A percentile compares a stretch with the other conserved stretches of the same genome.
Conservation (phyloP, 345 rosid genomes). For the Luvunga scandens region DNA sequence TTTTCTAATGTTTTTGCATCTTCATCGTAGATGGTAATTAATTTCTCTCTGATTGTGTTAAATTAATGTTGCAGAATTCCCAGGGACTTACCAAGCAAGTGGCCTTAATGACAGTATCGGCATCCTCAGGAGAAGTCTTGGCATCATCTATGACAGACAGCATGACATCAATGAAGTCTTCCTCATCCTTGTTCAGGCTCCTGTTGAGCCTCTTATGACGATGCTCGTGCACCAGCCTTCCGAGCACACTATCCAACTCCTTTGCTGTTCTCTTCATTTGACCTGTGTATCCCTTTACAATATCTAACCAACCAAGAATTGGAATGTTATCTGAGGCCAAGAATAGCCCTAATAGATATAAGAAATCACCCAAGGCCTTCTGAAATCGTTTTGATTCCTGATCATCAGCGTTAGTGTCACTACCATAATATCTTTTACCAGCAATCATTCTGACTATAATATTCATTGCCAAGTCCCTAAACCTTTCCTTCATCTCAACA, state of each 20-base stretch:
- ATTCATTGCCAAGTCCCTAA: slow-evolving; percentile 25
- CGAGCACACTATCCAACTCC: slow-evolving; percentile 39
- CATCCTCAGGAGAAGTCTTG: slow-evolving; percentile 34
- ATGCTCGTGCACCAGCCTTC: slow-evolving; percentile 41
- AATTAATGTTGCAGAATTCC: neutral
- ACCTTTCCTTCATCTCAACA: slow-evolving; percentile 27
- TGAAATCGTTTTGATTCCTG: slow-evolving; percentile 18
- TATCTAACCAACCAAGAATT: slow-evolving; percentile 35
- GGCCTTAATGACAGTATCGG: slow-evolving; percentile 51
- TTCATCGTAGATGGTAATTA: neutral
- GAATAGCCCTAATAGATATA: slow-evolving; percentile 13
- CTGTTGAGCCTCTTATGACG: slow-evolving; percentile 16
- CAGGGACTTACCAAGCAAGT: slow-evolving; percentile 48
- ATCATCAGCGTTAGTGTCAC: neutral
- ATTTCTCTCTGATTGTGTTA: neutral
- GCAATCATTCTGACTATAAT: slow-evolving; percentile 30
- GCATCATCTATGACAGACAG: slow-evolving; percentile 39
- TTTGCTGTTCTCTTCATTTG: slow-evolving; percentile 32
- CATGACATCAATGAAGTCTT: slow-evolving; percentile 56
- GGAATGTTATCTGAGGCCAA: slow-evolving; percentile 32
- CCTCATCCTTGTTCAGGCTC: slow-evolving; percentile 6
- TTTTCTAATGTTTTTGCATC: too few relatives aligned
- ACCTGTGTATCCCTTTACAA: slow-evolving; percentile 17
- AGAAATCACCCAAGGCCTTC: slow-evolving; percentile 24
- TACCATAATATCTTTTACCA: slow-evolving; percentile 22